Conservation (phyloP, 306 rosid genomes). For the Acacia confusa region DNA sequence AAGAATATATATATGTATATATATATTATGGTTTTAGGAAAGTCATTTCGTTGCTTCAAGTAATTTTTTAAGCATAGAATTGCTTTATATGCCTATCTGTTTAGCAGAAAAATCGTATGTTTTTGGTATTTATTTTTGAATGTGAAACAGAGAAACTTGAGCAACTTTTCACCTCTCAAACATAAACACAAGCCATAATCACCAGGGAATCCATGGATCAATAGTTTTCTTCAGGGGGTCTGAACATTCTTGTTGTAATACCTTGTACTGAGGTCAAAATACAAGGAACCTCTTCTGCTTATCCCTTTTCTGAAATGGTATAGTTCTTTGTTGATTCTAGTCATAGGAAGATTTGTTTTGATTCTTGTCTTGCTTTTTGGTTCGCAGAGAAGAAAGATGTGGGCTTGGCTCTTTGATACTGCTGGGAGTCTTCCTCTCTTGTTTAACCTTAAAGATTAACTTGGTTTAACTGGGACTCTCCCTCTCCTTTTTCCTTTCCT, state of each 20-base stretch:
- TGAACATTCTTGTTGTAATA: constrained; percentile 15
- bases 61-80: not conserved
- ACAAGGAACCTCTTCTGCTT: not conserved
- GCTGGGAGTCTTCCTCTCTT: constrained; percentile 22
- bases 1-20: not conserved
- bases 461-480: constrained; percentile 9
- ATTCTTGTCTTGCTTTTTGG: constrained; percentile 25
- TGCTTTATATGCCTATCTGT: not conserved
- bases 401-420: constrained; percentile 22
- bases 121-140: not conserved
- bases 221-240: not conserved
- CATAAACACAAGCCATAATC: not conserved
- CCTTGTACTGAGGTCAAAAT: not conserved
- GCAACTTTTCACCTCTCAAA: not conserved
- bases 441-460: constrained; percentile 29
- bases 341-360: constrained; percentile 10
- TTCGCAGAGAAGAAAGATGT: constrained; percentile 2
- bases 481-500: not conserved
- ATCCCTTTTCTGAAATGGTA: not conserved
- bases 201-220: constrained; percentile 4
- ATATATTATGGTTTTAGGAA: not conserved
- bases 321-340: constrained; percentile 1
- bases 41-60: not conserved
- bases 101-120: not conserved
- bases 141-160: not conserved